Base-by-base conservation (phyloP, 495 filamentous ascomycete species). In the Clavariopsis aquatica region DNA sequence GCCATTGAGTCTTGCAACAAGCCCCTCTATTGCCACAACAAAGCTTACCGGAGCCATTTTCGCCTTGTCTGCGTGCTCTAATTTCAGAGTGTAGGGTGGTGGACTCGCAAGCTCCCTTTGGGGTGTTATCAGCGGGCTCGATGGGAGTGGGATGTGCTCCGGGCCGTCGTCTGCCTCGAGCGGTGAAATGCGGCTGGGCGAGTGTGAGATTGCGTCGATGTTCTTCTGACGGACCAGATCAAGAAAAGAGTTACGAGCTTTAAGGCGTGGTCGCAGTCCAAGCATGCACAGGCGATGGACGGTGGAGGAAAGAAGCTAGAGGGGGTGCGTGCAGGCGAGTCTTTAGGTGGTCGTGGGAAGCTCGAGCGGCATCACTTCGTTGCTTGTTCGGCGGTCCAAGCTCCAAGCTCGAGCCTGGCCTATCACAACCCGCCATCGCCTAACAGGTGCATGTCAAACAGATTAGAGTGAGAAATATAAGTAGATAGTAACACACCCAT, bases 221-320 rank as follows among this genome's bases (percentile, higher is more conserved):
- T 73, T 71, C 19, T 72, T 62, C 70, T 79, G 77, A 70, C 79
- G 78, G 70, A 92, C 81, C 68, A 93, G 79, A 56, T 91, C 87
- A 74, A 90, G 81, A 68, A 91, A 78, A 52, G 89, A 93, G 56
- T 85, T 85, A 71, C 87, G 87, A 75, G 82, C 78, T 82, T 80
- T 85, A 68, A 93, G 75, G 72, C 82, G 83, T 72, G 83, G 87
- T 71, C 80, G 76, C 66, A 87, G 75, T 71, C 85, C 84, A 75
- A 87, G 75, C 73, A 75, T 76, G 57, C 71, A 76, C 59, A 19
- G 59, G 31, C 6, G 49, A 41, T 26, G 52, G 22, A 43, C 13
- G 46, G 55, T 57, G 49, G 60, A 59, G 49, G 52, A 36, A 22
- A 34, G 45, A 26, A 41, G 52, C 52, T 45, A 43, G 24, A n/a